phyloP scores from a whole-genome alignment of 495 filamentous ascomycete species.

The Hypoxylon fuscum region DNA sequence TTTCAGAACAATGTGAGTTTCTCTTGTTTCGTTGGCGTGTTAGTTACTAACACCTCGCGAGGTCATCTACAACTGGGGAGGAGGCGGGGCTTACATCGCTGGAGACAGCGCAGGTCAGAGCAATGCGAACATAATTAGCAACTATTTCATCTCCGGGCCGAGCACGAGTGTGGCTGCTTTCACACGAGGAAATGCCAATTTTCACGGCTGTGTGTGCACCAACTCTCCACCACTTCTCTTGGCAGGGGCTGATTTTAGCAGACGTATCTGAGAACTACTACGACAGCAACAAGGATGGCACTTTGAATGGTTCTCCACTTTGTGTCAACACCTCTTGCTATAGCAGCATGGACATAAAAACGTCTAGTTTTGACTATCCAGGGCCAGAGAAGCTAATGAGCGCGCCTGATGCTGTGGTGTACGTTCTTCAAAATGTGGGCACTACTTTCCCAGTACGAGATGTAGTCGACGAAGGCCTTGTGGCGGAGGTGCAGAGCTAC shows the following conservation, averaged over 20 bases:
- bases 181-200: slow-evolving; percentile 46
- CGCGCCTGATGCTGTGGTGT: slow-evolving; percentile 31
- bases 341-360: slow-evolving; percentile 35
- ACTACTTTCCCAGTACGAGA: slow-evolving; percentile 35
- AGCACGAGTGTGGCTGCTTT: slow-evolving; percentile 48
- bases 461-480: slow-evolving; percentile 31
- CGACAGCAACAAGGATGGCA: slow-evolving; percentile 49
- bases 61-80: slow-evolving; percentile 53
- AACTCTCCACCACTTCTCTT: neutral
- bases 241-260: slow-evolving; percentile 12
- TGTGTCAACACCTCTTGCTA: slow-evolving; percentile 42
- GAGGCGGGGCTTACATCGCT: slow-evolving; percentile 48
- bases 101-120: slow-evolving; percentile 48
- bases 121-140: slow-evolving; percentile 52
- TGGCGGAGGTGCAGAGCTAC: slow-evolving; percentile 38
- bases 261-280: slow-evolving; percentile 50
- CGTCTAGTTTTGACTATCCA: slow-evolving; percentile 31
- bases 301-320: slow-evolving; percentile 47
- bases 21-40: too few species aligned
- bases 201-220: slow-evolving; percentile 42
- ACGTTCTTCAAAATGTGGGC: slow-evolving; percentile 34
- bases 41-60: neutral
- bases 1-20: slow-evolving; percentile 41
- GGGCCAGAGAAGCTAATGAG: slow-evolving; percentile 20
- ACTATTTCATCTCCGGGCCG: slow-evolving; percentile 56